Evolutionary conservation across 1,284 basidiomycete genomes (phyloP), one percentile per base, ranked within the genome.

Genomic region (Ustilago xerochloae): DNA sequence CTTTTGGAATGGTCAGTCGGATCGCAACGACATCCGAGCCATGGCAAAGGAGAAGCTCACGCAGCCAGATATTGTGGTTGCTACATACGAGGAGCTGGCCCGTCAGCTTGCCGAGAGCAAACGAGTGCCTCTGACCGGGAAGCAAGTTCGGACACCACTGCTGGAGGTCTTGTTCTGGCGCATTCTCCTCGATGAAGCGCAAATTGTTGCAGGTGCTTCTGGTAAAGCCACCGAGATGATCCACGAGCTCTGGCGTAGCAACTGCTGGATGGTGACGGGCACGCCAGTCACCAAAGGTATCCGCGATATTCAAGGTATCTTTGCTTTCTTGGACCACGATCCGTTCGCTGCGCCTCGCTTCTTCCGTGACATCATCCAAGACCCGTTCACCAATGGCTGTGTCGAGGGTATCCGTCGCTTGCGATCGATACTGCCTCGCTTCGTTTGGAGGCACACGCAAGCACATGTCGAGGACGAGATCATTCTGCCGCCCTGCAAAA

Each of bases 201-300:
- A 79, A 51, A 60, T 79, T 20, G 69, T 76, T 13, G 69, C 74
- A 9, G 62, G 56, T 15, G 57, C 61, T 18, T 68, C 74, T 6
- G 46, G 58, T 54, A 63, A 72, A 29, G 70, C 77, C 3, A 71
- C 66, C 30, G 58, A 65, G 39, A 77, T 77, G 75, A 55, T 74
- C 20, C 66, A 71, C 43, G 70, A 68, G 35, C 67, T 79, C 0
- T 79, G 77, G 77, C 55, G 77, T 6, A 66, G 66, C 52, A 77
- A 70, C 28, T 68, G 75, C 63, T 79, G 77, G 77, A 62, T 79
- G 63, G 68, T 70, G 41, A 77, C 75, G 2, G 72, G 71, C 15
- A 79, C 77, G 0, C 77, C 77, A 1, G 64, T 75, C 32, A 64
- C 64, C 36, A 67, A 68, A 58, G 71, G 75, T 3, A 68, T 78